Conservation (phyloP, 1,284 basidiomycete genomes). For the Inonotus obliquus region DNA sequence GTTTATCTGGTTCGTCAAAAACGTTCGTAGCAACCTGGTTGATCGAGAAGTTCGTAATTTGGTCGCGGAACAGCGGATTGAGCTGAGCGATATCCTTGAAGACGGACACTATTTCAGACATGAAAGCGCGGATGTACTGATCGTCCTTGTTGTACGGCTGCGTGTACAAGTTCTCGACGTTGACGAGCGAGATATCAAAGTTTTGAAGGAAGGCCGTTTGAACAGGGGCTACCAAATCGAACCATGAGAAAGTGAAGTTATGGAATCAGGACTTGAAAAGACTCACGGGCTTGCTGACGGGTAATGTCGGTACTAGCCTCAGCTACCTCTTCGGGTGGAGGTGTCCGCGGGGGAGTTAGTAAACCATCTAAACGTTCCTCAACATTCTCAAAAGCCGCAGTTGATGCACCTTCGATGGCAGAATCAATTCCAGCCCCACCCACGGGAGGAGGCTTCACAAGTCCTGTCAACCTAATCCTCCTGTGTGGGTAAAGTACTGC, state of each 20-base stretch:
- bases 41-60: conserved; percentile 96
- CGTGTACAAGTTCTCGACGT: conserved; percentile 80
- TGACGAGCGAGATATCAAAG: conserved; percentile 86
- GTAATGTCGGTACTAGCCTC: conserved; percentile 17
- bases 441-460: conserved; percentile 65
- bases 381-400: conserved; percentile 45
- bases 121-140: conserved; percentile 93
- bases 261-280: neutral
- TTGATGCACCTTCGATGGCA: conserved; percentile 19
- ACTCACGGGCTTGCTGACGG: neutral
- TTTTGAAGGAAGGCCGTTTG: conserved; percentile 92
- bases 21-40: conserved; percentile 95
- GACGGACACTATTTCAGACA: conserved; percentile 94
- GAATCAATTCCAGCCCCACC: conserved; percentile 28
- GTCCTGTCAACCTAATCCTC: conserved; percentile 85
- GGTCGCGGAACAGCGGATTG: conserved; percentile 97
- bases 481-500: conserved; percentile 96
- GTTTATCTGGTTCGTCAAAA: conserved; percentile 97
- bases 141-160: conserved; percentile 90
- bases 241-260: neutral
- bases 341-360: conserved; percentile 45
- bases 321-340: conserved; percentile 27
- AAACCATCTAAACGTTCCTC: conserved; percentile 38
- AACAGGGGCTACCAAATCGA: conserved; percentile 51
- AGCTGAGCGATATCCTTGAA: conserved; percentile 99